Conservation (phyloP, 2,329 filamentous ascomycete species). For the Chaetomium strumarium region DNA sequence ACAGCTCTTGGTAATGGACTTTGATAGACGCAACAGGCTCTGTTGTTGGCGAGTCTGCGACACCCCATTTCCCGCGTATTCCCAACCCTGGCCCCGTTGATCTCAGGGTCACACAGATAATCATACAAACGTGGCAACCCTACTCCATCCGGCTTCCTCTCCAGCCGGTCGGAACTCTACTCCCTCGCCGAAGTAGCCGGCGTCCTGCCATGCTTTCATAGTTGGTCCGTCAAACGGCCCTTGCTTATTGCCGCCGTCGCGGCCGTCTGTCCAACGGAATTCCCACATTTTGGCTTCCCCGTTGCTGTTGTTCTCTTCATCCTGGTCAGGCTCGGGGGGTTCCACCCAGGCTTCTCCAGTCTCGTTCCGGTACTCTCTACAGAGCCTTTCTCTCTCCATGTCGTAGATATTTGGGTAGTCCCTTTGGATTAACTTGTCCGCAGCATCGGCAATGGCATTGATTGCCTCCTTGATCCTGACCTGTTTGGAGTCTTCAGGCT, state of each 20-base stretch:
- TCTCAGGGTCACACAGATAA: background rate
- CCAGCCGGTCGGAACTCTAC: constrained; percentile 68
- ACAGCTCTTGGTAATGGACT: constrained; percentile 14
- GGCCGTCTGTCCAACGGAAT: constrained; percentile 84
- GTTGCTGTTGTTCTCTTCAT: constrained; percentile 27
- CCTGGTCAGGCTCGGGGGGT: constrained; percentile 28
- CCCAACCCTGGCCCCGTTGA: background rate
- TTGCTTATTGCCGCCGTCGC: constrained; percentile 71
- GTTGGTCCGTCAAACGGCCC: constrained; percentile 80
- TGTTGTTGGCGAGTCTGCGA: background rate
- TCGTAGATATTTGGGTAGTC: constrained; percentile 92
- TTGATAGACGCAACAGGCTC: constrained; percentile 7
- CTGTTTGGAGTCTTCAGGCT: constrained; percentile 62
- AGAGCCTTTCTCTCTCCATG: constrained; percentile 73
- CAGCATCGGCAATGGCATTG: constrained; percentile 78
- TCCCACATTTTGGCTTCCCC: constrained; percentile 61
- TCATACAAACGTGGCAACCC: constrained; percentile 25
- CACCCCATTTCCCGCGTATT: background rate
- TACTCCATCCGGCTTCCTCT: constrained; percentile 37
- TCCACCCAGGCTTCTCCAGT: constrained; percentile 79
- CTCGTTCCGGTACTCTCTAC: constrained; percentile 76
- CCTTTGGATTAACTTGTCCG: constrained; percentile 76
- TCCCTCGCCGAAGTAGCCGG: constrained; percentile 87
- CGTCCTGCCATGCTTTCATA: constrained; percentile 87
- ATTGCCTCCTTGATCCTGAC: constrained; percentile 65